Evolutionary conservation across 257 asterid genomes (phyloP).

Genomic region (Salvia hispanica): DNA sequence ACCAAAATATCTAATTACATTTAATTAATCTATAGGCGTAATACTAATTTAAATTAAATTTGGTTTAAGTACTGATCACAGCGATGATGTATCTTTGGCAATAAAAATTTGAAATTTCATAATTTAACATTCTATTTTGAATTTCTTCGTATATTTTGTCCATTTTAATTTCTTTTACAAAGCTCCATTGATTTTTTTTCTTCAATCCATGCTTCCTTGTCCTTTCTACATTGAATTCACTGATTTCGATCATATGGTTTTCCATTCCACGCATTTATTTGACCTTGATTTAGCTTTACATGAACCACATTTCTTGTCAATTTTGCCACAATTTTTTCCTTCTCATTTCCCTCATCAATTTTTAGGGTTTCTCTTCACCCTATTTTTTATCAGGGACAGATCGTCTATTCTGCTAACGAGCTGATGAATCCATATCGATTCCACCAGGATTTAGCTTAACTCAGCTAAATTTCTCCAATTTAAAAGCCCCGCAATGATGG

Average conservation of each 20-base stretch:
- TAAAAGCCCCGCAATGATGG: slow-evolving; percentile 37
- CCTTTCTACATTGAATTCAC: slow-evolving; percentile 9
- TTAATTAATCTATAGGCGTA: too few relatives aligned
- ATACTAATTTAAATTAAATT: too few relatives aligned
- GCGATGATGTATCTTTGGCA: too few relatives aligned
- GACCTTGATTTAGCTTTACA: background rate
- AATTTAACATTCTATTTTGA: too few relatives aligned
- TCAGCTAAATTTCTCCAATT: slow-evolving; percentile 15
- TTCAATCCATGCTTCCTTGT: background rate
- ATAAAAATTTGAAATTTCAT: too few relatives aligned
- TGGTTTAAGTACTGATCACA: too few relatives aligned
- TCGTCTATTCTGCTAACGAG: background rate
- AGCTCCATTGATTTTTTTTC: background rate
- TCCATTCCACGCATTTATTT: background rate
- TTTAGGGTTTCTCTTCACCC: slow-evolving; percentile 23
- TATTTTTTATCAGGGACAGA: slow-evolving; percentile 2
- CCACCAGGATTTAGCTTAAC: slow-evolving; percentile 11
- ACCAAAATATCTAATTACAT: too few relatives aligned
- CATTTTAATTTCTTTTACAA: background rate
- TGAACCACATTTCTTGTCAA: background rate
- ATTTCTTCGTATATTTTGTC: background rate
- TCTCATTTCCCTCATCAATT: background rate
- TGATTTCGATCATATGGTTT: slow-evolving; percentile 13
- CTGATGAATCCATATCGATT: slow-evolving; percentile 10
- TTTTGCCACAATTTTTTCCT: slow-evolving; percentile 3